Base-by-base conservation (phyloP, 345 rosid genomes). In the Gossypium longicalyx region DNA sequence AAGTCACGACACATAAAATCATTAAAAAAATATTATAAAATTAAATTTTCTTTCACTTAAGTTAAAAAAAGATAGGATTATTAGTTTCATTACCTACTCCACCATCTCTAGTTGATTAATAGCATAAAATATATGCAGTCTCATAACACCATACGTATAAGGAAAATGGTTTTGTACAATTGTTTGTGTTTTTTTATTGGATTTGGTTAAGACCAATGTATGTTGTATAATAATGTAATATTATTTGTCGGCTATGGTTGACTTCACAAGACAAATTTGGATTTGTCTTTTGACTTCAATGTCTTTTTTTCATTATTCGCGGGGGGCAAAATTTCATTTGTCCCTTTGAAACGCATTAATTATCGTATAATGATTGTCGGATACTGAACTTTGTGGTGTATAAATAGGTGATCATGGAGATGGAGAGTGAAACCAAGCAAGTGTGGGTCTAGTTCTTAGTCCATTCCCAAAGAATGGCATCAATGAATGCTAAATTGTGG, bases 321-420 rank as follows among this genome's bases (percentile, higher is more conserved):
- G 48, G 51, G 65, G 29, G 38, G 38, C 5, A 29, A 29, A 29
- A 29, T 29, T 29, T 29, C 5, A 29, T 29, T 29, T 29, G 38
- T 29, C 38, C 38, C 5, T 29, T 29, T 29, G 38, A 29, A 29
- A 29, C 38, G 38, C 38, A 3, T 6, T 10, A 80, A 65, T 15
- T 52, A 53, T n/a, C 49, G 8, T 12, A 52, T 11, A 70, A 53
- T 53, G 67, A 73, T 72, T 63, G 67, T 38, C 71, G 44, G 59
- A 47, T 25, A 61, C 67, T 67, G 49, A 62, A 4, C 16, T 12
- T 71, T 72, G 70, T 49, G 71, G 25, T 29, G 20, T 86, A 84
- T 86, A 82, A 81, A 81, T 84, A 82, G n/a, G 70, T 8, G 72
- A 62, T 3, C 15, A 20, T 10, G 29, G 52, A 70, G 70, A 49